Evolutionary conservation across 2,329 filamentous ascomycete species (phyloP).

Genomic region (Stylonectria norvegica): DNA sequence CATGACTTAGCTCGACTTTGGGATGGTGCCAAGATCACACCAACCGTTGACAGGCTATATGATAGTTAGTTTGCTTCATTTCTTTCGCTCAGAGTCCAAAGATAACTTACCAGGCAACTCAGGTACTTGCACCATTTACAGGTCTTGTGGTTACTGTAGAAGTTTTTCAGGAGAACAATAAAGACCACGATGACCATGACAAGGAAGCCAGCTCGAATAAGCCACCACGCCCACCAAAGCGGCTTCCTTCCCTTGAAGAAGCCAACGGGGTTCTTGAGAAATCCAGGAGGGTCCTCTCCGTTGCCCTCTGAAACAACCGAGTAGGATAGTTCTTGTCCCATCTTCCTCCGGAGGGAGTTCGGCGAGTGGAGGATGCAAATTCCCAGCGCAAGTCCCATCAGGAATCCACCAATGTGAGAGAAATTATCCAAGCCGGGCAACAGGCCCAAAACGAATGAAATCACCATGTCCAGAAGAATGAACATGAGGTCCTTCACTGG

Average conservation of each 20-base stretch:
- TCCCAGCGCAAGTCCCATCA: conserved; percentile 86
- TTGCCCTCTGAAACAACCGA: conserved; percentile 57
- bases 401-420: conserved; percentile 91
- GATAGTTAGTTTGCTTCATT: conserved; percentile 18
- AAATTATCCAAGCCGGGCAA: conserved; percentile 96
- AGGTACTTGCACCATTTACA: conserved; percentile 95
- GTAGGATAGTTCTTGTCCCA: conserved; percentile 70
- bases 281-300: conserved; percentile 48
- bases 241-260: conserved; percentile 93
- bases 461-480: conserved; percentile 77
- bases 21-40: conserved; percentile 53
- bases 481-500: conserved; percentile 85
- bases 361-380: conserved; percentile 87
- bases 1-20: conserved; percentile 12
- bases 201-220: conserved; percentile 74
- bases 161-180: conserved; percentile 83
- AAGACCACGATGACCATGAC: conserved; percentile 81
- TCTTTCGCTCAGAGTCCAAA: neutral
- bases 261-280: conserved; percentile 61
- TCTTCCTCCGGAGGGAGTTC: conserved; percentile 69
- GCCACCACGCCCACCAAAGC: conserved; percentile 97
- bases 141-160: conserved; percentile 72
- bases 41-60: conserved; percentile 61
- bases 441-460: conserved; percentile 88
- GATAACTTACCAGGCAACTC: conserved; percentile 76